A percentile compares a stretch with the other conserved stretches of the same genome.
Conservation (phyloP, 306 rosid species). For the Macrotyloma uniflorum region DNA sequence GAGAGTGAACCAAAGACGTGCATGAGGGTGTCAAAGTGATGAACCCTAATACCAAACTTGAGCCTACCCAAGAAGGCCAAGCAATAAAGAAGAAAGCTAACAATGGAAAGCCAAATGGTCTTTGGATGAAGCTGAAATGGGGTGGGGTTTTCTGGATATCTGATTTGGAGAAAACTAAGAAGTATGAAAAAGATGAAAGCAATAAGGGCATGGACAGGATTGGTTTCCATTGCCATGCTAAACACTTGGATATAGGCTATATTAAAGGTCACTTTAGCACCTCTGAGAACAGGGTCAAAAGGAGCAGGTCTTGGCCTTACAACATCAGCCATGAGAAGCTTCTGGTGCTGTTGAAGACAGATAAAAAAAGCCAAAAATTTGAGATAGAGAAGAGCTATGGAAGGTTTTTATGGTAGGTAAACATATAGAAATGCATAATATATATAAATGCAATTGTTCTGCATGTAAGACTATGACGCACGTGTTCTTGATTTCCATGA, state of each 20-base stretch:
- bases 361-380: background rate
- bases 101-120: background rate
- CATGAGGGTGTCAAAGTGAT: background rate
- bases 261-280: background rate
- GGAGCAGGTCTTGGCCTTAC: background rate
- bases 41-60: background rate
- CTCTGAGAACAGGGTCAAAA: background rate
- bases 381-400: background rate
- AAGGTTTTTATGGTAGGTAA: too few relatives aligned
- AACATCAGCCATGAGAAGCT: background rate
- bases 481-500: too few relatives aligned
- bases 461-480: too few relatives aligned
- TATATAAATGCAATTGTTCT: too few relatives aligned
- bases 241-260: background rate
- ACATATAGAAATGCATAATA: too few relatives aligned
- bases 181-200: background rate
- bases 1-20: constrained; percentile 13
- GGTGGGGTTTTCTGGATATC: background rate
- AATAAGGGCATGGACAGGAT: background rate
- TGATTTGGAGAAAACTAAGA: background rate
- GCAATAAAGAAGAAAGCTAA: background rate
- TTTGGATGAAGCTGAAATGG: background rate
- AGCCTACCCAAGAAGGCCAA: background rate
- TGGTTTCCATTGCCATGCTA: background rate
- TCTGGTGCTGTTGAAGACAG: background rate